Percentiles rank a stretch among this genome's conserved stretches.
phyloP scores from a whole-genome alignment of 2,329 filamentous ascomycete species.

The Aspergillus texensis region DNA sequence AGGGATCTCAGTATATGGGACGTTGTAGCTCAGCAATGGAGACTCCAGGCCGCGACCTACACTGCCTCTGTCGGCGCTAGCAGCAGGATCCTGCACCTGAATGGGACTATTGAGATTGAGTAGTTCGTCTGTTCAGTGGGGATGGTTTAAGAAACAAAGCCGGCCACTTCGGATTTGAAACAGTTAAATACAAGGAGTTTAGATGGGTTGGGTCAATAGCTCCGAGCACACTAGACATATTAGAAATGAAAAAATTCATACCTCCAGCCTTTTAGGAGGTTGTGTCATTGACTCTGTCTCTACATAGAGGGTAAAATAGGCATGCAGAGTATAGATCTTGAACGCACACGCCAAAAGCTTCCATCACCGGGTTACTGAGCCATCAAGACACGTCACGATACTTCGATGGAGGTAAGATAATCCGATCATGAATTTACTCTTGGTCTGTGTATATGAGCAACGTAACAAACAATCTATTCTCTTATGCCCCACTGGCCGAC shows the following conservation, averaged over 20 bases:
- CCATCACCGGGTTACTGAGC: not conserved
- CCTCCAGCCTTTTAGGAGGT: not conserved
- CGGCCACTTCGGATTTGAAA: not conserved
- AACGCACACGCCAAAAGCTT: not conserved
- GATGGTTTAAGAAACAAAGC: not conserved
- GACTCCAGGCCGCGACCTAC: slow-evolving; percentile 2
- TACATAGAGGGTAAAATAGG: not conserved
- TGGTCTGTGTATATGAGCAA: too few relatives aligned
- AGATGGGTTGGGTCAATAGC: not conserved
- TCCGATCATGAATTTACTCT: too few relatives aligned
- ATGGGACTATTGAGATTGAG: not conserved
- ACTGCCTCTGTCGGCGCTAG: slow-evolving; percentile 6
- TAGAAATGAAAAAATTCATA: too few relatives aligned
- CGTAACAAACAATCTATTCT: too few relatives aligned
- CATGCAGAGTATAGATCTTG: not conserved
- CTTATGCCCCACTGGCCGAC: not conserved
- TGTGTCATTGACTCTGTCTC: not conserved
- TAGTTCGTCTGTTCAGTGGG: not conserved
- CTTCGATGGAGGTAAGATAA: too few relatives aligned
- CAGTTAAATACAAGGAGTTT: not conserved
- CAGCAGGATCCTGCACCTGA: slow-evolving; percentile 3
- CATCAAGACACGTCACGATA: too few relatives aligned
- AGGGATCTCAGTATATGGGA: slow-evolving; percentile 42
- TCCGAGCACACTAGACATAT: not conserved
- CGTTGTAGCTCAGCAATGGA: slow-evolving; percentile 35